Evolutionary conservation across 83 land plant genomes (phyloP).

Genomic region (Isoetes engelmannii): DNA sequence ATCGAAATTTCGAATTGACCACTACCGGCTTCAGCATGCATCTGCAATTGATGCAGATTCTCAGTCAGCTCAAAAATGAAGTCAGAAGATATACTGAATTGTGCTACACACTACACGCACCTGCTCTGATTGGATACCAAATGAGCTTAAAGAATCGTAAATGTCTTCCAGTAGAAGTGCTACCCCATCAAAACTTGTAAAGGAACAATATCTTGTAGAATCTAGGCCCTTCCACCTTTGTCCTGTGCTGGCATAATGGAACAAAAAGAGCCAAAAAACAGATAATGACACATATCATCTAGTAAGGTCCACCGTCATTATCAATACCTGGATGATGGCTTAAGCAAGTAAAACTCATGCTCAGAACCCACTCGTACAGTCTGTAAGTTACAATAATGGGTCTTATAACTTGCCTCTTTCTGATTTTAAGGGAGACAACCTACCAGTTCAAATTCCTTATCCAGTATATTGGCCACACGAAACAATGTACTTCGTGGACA

Average conservation of each 20-base stretch:
- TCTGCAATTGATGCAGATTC: conserved; percentile 25
- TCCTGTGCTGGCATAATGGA: conserved; percentile 9
- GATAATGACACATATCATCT: neutral
- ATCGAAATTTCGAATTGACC: conserved; percentile 86
- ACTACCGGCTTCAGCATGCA: conserved; percentile 88
- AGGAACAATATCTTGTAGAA: conserved; percentile 68
- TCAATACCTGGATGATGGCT: conserved; percentile 25
- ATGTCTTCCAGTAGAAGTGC: conserved; percentile 57
- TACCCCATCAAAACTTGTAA: conserved; percentile 66
- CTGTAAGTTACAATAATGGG: conserved; percentile 26
- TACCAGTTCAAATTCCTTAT: conserved; percentile 84
- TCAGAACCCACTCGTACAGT: conserved; percentile 89
- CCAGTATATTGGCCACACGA: conserved; percentile 41
- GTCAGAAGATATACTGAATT: neutral
- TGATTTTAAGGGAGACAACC: neutral
- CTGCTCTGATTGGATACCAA: conserved; percentile 74
- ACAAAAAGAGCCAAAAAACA: conserved; percentile 8
- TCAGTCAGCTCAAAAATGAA: neutral
- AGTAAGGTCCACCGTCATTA: too few relatives aligned
- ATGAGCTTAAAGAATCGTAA: conserved; percentile 33
- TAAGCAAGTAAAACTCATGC: conserved; percentile 75
- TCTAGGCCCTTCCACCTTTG: conserved; percentile 74
- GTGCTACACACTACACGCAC: conserved; percentile 25
- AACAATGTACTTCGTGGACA: conserved; percentile 82
- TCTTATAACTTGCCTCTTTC: neutral